phyloP scores from a whole-genome alignment of 1,139 yeast species.

The Waltiozyma sp. region DNA sequence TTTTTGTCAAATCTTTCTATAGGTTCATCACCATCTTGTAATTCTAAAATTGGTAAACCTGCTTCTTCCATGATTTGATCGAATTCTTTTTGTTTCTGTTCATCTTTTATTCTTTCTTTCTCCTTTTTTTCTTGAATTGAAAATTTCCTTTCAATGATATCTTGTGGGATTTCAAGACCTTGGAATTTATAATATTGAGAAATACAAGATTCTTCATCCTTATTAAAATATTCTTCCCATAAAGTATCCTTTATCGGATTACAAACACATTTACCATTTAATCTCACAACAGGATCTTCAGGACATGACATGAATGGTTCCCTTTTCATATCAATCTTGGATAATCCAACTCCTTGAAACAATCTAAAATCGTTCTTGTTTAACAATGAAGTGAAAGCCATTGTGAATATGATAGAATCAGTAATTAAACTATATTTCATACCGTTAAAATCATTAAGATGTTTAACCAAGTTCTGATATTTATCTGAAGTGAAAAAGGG shows the following conservation, averaged over 20 bases:
- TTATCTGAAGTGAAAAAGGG: conserved; percentile 41
- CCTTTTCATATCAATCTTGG: conserved; percentile 7
- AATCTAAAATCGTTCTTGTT: conserved; percentile 36
- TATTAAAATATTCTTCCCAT: conserved; percentile 15
- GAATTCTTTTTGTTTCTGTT: not conserved
- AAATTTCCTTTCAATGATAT: not conserved
- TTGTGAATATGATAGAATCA: conserved; percentile 50
- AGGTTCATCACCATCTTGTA: not conserved
- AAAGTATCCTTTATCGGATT: conserved; percentile 31
- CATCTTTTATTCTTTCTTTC: not conserved
- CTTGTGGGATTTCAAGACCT: not conserved
- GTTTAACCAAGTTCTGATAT: conserved; percentile 35
- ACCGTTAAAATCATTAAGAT: conserved; percentile 40
- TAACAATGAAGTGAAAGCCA: conserved; percentile 41
- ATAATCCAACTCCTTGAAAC: conserved; percentile 45
- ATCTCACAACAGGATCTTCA: conserved; percentile 31
- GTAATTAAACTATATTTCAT: conserved; percentile 58
- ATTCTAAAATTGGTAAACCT: not conserved
- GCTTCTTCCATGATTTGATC: not conserved
- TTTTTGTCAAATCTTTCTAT: not conserved
- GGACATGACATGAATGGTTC: conserved; percentile 53
- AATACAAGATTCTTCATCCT: not conserved
- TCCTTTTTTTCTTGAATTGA: not conserved
- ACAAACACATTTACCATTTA: conserved; percentile 38
- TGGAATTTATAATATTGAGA: not conserved